A percentile compares a stretch with the other conserved stretches of the same genome.
Conservation (phyloP, 768 basidiomycete genomes). For the Rossbeevera mucosa region DNA sequence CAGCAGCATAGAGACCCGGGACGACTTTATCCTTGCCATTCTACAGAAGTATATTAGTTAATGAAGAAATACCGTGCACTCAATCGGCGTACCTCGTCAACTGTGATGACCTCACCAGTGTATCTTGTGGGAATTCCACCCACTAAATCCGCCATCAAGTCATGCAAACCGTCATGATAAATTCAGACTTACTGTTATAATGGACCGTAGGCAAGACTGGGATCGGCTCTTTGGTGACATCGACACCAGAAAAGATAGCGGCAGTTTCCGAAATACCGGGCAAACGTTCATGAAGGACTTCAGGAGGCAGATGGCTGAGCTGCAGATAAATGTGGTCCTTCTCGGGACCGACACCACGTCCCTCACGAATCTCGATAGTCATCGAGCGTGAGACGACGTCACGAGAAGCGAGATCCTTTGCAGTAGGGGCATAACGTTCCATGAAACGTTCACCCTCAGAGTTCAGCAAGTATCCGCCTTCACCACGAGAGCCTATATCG, state of each 20-base stretch:
- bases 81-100: slow-evolving; percentile 50
- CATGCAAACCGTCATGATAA: not conserved
- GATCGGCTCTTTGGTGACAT: slow-evolving; percentile 99
- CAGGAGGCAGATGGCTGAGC: slow-evolving; percentile 93
- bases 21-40: slow-evolving; percentile 91
- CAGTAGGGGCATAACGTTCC: slow-evolving; percentile 99
- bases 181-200: slow-evolving; percentile 80
- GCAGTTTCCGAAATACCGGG: slow-evolving; percentile 99
- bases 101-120: slow-evolving; percentile 93
- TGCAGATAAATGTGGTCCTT: slow-evolving; percentile 97
- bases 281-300: slow-evolving; percentile 91
- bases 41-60: slow-evolving; percentile 21
- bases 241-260: slow-evolving; percentile 97
- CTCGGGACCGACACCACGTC: slow-evolving; percentile 96
- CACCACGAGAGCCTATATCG: slow-evolving; percentile 85
- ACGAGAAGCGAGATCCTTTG: slow-evolving; percentile 98
- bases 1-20: slow-evolving; percentile 96
- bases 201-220: slow-evolving; percentile 98
- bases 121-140: slow-evolving; percentile 99
- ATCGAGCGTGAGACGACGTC: slow-evolving; percentile 99
- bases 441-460: slow-evolving; percentile 99
- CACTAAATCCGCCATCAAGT: slow-evolving; percentile 49
- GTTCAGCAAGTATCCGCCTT: slow-evolving; percentile 98
- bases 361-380: slow-evolving; percentile 98
- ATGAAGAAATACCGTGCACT: not conserved